Base-by-base conservation (phyloP, 2,329 filamentous ascomycete genomes). In the Cryoendolithus antarcticus region DNA sequence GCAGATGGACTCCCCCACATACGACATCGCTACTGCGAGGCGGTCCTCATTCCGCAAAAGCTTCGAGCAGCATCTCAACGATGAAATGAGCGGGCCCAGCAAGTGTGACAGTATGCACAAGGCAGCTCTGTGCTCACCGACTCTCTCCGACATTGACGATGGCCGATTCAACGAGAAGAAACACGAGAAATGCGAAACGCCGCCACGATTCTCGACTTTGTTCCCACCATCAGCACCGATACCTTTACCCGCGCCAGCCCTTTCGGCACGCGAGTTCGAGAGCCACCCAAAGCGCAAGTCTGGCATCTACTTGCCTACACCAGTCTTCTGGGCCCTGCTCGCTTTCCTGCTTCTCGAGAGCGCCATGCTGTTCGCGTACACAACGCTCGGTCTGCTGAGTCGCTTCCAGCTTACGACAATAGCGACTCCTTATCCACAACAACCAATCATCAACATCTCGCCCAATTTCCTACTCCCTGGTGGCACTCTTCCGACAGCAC, bases 291-390 rank as follows among this genome's bases (percentile, higher is more conserved):
- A 38, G 19, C 45, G 45, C 10, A 52, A 46, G 40, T 49, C 51
- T 11, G 58, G 58, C 13, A 48, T 62, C 35, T 49, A 48, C 41
- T 35, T 62, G 3, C 50, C 56, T 1, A 54, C 51, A 36, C 46
- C 52, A 11, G 32, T 60, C 28, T 54, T 61, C 46, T 47, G 56
- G 38, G 45, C 58, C 21, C 44, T 62, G 31, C 44, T 52, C 21
- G 35, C 52, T 12, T 49, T 59, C 9, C 46, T 61, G 9, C 44
- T 56, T 36, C 52, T 59, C 43, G 57, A 60, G 39, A 58, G 53
- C 40, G 55, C 51, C 2, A 39, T 57, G 24, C 51, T 62, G 12
- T 61, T 62, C 44, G 52, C 56, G 10, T 62, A 61, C 48, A 60
- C 57, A 4, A 46, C 57, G 27, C 56, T 62, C 29, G 59, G 57